Evolutionary conservation across 345 rosid species (phyloP), one percentile per base, ranked within the genome.

Genomic region (Corchorus olitorius): DNA sequence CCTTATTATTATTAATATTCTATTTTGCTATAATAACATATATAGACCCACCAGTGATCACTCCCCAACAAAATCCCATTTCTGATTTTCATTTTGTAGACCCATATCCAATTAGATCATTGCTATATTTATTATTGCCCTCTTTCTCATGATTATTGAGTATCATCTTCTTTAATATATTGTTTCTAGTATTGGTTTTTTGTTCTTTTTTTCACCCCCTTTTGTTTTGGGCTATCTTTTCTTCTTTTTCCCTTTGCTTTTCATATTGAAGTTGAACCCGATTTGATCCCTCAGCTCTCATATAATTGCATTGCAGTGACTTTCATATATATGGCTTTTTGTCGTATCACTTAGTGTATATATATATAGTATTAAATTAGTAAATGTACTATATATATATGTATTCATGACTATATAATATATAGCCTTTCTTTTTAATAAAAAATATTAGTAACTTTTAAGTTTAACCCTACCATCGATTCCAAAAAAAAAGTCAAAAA

Each of bases 11-110:
- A 12, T 68, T 76, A 70, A 61, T 79, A 65, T 59, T 74, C 67
- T 72, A 17, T 72, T 70, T 78, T 52, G 73, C 52, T 72, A 72
- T 81, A 34, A 75, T 78, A 19, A 27, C 65, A 39, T 5, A 2
- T 39, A 39, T 17, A 54, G 83, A 56, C 85, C 81, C 80, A 79
- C 87, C 81, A 41, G 5, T n/a, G n/a, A n/a, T 58, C 85, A 78
- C 83, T 77, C 66, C 65, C 74, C 58, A 71, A 71, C 85, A 81
- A 81, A 79, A 81, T 33, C 74, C 54, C 77, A 65, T 81, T 76
- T 74, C 78, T 49, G 43, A 52, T 49, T 63, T 66, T 64, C 15
- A 65, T 65, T 0, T 65, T 41, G 16, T 41, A 41, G 27, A 41
- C 16, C 27, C 50, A 68, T 27, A 68, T 49, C 33, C 27, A 68